Evolutionary conservation across 257 asterid species (phyloP), one percentile per base, ranked within the genome.

Genomic region (Henckelia pumila): DNA sequence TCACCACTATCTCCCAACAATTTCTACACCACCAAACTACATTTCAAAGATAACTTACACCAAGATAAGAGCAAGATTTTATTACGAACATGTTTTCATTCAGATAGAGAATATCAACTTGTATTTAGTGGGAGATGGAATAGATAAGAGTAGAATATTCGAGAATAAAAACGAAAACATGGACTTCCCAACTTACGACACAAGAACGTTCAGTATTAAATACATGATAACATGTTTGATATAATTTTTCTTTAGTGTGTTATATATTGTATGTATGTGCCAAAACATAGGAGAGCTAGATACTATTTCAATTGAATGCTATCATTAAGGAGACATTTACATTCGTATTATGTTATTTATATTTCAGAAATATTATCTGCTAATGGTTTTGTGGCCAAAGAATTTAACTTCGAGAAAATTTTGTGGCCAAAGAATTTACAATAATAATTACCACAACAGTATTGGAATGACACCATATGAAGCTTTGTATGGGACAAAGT

Each of bases 81-180:
- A 75, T 5, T 0, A 44, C 0, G 69, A 70, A 22, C 0, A 24
- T 10, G 29, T 75, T 6, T 7, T 23, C 7, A 10, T 72, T 5
- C 35, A 37, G 23, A 0, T 0, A 3, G 61, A 22, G 11, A 64
- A 75, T 16, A 66, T n/a, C 0, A 65, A 75, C 9, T 10, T 75
- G 1, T 44, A 47, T 8, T 53, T 75, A 1, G 22, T 69, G 1
- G 72, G 79, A 11, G 64, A 75, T 11, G 76, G 72, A 3, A 60
- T 10, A 16, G 53, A 64, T 14, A 49, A 3, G 4, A 75, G 68
- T 0, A 35, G 32, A 3, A 63, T 59, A 52, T 7, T 29, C 0
- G 72, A 56, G 13, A 64, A 53, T 24, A 69, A 3, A 19, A 70
- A 64, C 7, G 3, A 0, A 0, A 35, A 5, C 8, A 3, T 24